A percentile compares a stretch with the other conserved stretches of the same genome.
phyloP scores from a whole-genome alignment of 129 eudicot species.

The Flaveria sonorensis region DNA sequence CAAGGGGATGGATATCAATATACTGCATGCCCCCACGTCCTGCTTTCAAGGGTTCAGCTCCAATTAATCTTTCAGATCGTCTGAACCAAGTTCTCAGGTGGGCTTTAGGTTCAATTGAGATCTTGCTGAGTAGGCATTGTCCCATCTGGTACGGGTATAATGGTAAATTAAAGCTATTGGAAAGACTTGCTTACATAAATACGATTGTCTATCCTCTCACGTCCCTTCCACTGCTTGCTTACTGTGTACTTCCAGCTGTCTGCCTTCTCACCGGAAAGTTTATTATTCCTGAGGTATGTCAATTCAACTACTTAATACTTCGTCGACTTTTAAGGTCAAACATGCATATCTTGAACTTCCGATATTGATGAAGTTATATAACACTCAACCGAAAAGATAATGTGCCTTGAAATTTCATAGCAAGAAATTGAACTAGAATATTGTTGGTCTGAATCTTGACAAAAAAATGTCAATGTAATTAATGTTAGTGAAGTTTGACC shows the following conservation, averaged over 20 bases:
- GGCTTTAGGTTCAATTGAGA: constrained; percentile 81
- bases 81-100: constrained; percentile 75
- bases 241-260: constrained; percentile 70
- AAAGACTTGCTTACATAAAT: constrained; percentile 67
- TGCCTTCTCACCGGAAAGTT: constrained; percentile 73
- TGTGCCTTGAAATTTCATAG: too few relatives aligned
- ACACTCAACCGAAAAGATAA: not conserved
- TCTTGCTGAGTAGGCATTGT: constrained; percentile 68
- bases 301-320: not conserved
- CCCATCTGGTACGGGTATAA: constrained; percentile 79
- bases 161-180: constrained; percentile 56
- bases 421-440: not conserved
- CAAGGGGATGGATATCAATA: constrained; percentile 75
- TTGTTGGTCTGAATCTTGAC: not conserved
- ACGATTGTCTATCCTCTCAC: constrained; percentile 73
- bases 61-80: constrained; percentile 86
- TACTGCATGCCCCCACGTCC: constrained; percentile 80
- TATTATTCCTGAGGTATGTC: constrained; percentile 64
- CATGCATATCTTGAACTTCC: not conserved
- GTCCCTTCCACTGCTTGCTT: constrained; percentile 64
- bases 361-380: not conserved
- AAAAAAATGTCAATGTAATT: not conserved
- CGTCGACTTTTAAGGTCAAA: not conserved
- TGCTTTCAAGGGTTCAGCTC: constrained; percentile 82
- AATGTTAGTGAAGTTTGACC: not conserved